Percentiles rank a stretch among this genome's conserved stretches.
phyloP scores from a whole-genome alignment of 371 early-diverging fungal genomes.

The Dichotomocladium elegans region DNA sequence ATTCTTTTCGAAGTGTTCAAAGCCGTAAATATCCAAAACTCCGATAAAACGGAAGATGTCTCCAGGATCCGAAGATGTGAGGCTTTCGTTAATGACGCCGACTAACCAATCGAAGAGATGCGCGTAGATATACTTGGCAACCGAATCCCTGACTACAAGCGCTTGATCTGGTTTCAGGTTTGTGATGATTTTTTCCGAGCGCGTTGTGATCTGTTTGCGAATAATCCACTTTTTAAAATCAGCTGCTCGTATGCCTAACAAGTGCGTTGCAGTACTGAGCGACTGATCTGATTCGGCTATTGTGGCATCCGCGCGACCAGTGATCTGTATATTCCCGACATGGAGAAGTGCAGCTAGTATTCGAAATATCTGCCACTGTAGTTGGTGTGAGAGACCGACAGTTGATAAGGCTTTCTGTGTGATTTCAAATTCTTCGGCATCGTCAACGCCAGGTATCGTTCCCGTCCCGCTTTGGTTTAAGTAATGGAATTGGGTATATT shows the following conservation, averaged over 20 bases:
- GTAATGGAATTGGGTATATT: conserved; percentile 74
- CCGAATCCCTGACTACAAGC: conserved; percentile 75
- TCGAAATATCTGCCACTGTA: conserved; percentile 82
- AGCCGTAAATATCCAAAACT: conserved; percentile 92
- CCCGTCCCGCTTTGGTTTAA: conserved; percentile 76
- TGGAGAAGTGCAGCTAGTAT: conserved; percentile 84
- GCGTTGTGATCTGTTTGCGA: conserved; percentile 79
- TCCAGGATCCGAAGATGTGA: conserved; percentile 48
- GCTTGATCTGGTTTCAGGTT: conserved; percentile 69
- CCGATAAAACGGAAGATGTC: conserved; percentile 71
- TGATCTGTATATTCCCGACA: conserved; percentile 83
- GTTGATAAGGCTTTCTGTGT: conserved; percentile 78
- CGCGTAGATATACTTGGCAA: conserved; percentile 88
- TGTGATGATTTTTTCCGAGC: conserved; percentile 80
- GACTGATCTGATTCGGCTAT: conserved; percentile 67
- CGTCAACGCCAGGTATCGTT: conserved; percentile 77
- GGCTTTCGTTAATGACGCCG: conserved; percentile 68
- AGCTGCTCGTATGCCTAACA: conserved; percentile 64
- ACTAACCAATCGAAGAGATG: conserved; percentile 91
- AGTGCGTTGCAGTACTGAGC: conserved; percentile 49
- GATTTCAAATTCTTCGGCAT: conserved; percentile 77
- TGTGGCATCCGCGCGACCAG: conserved; percentile 57
- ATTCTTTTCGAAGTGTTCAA: conserved; percentile 94
- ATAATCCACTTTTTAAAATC: conserved; percentile 84
- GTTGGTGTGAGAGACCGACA: conserved; percentile 74